Conservation (phyloP, 1,139 yeast genomes). For the Yamadazyma triangularis region DNA sequence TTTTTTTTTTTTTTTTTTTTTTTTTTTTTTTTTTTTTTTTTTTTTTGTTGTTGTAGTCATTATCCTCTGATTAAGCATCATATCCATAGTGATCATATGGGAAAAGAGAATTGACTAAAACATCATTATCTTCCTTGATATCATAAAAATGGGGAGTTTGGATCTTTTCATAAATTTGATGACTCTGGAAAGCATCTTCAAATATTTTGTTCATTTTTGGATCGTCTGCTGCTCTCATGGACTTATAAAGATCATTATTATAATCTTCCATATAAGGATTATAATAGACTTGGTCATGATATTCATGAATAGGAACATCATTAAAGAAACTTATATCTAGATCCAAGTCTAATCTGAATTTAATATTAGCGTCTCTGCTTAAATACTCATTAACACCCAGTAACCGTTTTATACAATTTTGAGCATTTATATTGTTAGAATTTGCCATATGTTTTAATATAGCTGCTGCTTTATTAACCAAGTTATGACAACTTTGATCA, state of each 20-base stretch:
- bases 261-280: slow-evolving; percentile 12
- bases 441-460: slow-evolving; percentile 36
- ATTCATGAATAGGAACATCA: slow-evolving; percentile 2
- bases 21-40: too few relatives aligned
- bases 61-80: too few relatives aligned
- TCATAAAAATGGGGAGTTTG: too few relatives aligned
- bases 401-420: slow-evolving; percentile 20
- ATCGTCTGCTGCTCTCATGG: too few relatives aligned
- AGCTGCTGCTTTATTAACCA: slow-evolving; percentile 30
- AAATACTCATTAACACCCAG: slow-evolving; percentile 16
- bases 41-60: too few relatives aligned
- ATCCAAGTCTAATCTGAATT: slow-evolving; percentile 15
- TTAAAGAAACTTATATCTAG: slow-evolving; percentile 9
- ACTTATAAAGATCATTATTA: neutral
- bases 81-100: too few relatives aligned
- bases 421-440: slow-evolving; percentile 41
- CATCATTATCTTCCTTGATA: too few relatives aligned
- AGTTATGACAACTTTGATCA: slow-evolving; percentile 20
- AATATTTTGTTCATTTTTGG: too few relatives aligned
- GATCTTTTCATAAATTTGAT: too few relatives aligned
- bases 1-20: too few relatives aligned
- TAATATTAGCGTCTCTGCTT: slow-evolving; percentile 17
- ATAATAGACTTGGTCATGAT: slow-evolving; percentile 7
- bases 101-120: too few relatives aligned
- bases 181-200: too few relatives aligned